Evolutionary conservation across 2,329 filamentous ascomycete genomes (phyloP).

Genomic region (Sclerotinia borealis): DNA sequence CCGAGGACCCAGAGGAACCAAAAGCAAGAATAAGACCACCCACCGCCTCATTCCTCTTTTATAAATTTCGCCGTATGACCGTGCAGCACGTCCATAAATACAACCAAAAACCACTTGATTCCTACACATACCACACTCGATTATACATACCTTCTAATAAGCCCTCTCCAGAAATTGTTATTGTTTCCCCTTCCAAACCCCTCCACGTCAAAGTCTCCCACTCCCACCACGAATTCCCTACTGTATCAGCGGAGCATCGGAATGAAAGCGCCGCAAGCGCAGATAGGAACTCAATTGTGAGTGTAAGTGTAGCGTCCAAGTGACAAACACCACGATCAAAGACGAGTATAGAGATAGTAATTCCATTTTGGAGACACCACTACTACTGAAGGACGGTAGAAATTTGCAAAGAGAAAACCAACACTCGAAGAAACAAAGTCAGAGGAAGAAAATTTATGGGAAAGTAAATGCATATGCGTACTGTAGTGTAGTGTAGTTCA

Average conservation of each 20-base stretch:
- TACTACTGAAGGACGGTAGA: no score
- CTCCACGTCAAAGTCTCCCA: not conserved
- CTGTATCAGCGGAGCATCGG: not conserved
- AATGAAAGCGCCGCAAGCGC: not conserved
- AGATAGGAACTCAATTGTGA: not conserved
- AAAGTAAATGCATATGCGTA: not conserved
- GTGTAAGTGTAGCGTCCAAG: not conserved
- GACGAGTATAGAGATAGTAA: not conserved
- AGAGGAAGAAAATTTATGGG: not conserved
- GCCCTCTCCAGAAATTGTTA: slow-evolving; percentile 1
- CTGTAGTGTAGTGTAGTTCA: not conserved
- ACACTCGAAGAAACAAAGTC: not conserved
- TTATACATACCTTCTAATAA: slow-evolving; percentile 6
- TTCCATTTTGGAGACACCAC: not conserved
- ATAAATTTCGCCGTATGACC: no score
- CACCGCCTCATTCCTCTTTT: no score
- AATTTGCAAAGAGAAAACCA: no score
- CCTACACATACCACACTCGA: no score
- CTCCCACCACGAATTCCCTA: not conserved
- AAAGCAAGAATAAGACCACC: no score
- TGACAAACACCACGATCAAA: not conserved
- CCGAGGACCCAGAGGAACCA: no score
- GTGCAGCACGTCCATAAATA: no score
- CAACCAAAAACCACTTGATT: no score
- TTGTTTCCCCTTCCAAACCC: not conserved